Base-by-base conservation (phyloP, 1,139 yeast genomes). In the Geotrichum europaeum region DNA sequence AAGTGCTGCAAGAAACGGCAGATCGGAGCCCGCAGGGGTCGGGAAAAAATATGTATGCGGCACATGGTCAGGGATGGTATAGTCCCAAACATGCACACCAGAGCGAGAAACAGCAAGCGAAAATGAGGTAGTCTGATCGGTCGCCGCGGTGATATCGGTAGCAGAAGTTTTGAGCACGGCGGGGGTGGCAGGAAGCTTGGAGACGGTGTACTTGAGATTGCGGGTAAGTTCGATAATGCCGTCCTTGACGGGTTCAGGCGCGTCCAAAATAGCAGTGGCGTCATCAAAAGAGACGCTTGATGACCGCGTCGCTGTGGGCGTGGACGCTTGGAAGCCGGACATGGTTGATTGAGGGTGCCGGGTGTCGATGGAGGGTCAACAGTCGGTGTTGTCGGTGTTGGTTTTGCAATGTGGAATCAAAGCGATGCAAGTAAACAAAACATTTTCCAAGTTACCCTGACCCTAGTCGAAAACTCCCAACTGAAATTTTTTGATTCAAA, bases 31-130 rank as follows among this genome's bases (percentile, higher is more conserved):
- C 18, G 20, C 13, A 18, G 50, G 34, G 6, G 53, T 43, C 1
- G 81, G 78, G 53, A 80, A 75, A 25, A 77, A 73, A 40, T 75
- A 67, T 20, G 86, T 82, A 45, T 83, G 77, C 0, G 95, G 90
- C 3, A 81, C 75, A 30, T 77, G 72, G 63, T 86, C 88, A 10
- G 82, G 79, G 0, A 90, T 81, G 59, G 79, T 76, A 69, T 86
- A 87, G 60, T 83, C 78, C 94, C 96, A 91, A 4, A 87, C 86
- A 68, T 82, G 81, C 43, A 87, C 78, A 51, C 83, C 76, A 15
- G 78, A 73, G 32, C 75, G 77, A 24, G 84, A 79, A 4, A 84
- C 76, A 9, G 82, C 78, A 40, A 87, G 75, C 0, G 89, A 85
- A 69, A 80, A 83, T 49, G 78, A 77, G 2, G 89, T 81, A 10